Base-by-base conservation (phyloP, 768 basidiomycete species). In the Rhodotorula sphaerocarpa region DNA sequence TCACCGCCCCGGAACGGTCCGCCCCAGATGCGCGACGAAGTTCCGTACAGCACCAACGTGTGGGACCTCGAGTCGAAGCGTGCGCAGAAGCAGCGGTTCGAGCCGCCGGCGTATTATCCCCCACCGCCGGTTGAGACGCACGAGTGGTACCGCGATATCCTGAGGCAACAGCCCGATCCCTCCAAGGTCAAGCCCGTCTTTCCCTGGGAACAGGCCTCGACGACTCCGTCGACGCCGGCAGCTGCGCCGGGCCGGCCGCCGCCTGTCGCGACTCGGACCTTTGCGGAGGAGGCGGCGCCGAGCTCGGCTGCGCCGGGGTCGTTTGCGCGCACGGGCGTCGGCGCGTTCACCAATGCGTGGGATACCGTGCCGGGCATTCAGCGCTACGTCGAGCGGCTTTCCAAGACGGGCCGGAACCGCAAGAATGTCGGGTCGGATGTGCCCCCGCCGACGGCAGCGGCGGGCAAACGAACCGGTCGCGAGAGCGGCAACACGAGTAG, bases 181-280 rank as follows among this genome's bases (percentile, higher is more conserved):
- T 76, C 76, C 30, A 87, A 87, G 71, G 82, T 92, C 27, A 85
- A 84, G 63, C 78, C 80, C 39, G 79, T 95, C 39, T 97, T 99
- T 75, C 91, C 93, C n/a, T 99, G 93, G 93, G 93, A 99, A 73
- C 81, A 84, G 61, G 81, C 82, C 11, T 39, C 55, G 7, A 10
- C 47, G 30, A 33, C 48, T 28, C 55, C 59, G 25, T 18, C 45
- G 21, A 25, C 61, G 3, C 28, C 54, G 15, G 25, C 46, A 30
- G 18, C 36, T 2, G n/a, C 12, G 15, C 30, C 46, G 31, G 27
- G 47, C 18, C 25, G 34, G 12, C 36, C 50, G 21, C 33, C 59
- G 2, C 48, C 57, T 2, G 42, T 43, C 7, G 44, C 60, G 43
- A 53, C 57, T 5, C 23, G 56, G 25, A 59, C 58, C 12, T 66